Evolutionary conservation across 2,329 filamentous ascomycete genomes (phyloP), one percentile per base, ranked within the genome.

Genomic region (Beauveria brongniartii): DNA sequence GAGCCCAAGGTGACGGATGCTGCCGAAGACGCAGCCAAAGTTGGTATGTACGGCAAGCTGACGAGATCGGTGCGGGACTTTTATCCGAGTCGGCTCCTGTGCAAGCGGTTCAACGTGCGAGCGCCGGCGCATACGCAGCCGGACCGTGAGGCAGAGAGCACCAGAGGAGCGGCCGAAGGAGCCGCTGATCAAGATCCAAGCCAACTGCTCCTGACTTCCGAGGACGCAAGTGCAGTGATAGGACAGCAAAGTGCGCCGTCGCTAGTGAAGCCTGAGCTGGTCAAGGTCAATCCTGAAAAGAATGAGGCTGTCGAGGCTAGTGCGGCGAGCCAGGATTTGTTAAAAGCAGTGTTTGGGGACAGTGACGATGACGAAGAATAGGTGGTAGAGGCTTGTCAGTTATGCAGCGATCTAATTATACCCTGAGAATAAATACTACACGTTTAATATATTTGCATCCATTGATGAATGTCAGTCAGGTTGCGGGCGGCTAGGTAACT

Each of bases 31-130:
- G 94, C 94, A 1, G 94, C 94, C 8, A 90, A 83, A 68, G 77
- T 97, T 70, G 92, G 91, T 61, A 96, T 97, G 92, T 97, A 92
- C 74, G 94, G 94, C 1, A 82, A 86, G 16, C 82, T 97, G 84
- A 99, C 94, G 3, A 81, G 94, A 63, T 85, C 81, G 24, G 78
- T 81, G 0, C 73, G 83, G 8, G 82, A 86, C 5, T 97, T 96
- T 73, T 87, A 87, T 67, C 94, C 94, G 1, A 87, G 88, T 1
- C 81, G 92, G 59, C 75, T 99, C 46, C 75, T 97, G n/a, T 97
- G 93, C 75, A 99, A 97, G 72, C 82, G 94, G 9, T 96, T 99
- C 75, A 92, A 92, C 67, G 88, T 97, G n/a, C 85, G 82, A 63
- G 84, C 89, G 9, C 91, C 92, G 0, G 80, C 82, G 10, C 83